Percentiles rank a stretch among this genome's conserved stretches.
Conservation (phyloP, 257 asterid species). For the Przewalskia tangutica region DNA sequence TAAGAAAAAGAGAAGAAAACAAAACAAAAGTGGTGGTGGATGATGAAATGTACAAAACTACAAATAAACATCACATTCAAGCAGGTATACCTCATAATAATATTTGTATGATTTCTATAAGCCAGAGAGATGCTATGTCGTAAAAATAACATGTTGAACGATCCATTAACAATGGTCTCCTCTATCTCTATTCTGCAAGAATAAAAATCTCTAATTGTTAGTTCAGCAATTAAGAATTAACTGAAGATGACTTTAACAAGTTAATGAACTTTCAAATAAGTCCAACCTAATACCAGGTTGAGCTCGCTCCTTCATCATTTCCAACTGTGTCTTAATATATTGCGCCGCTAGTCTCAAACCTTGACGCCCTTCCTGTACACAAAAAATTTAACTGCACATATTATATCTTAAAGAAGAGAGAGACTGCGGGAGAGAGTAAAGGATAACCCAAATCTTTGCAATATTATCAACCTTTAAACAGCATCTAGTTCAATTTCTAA, state of each 20-base stretch:
- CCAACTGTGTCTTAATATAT: constrained; percentile 69
- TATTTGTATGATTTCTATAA: constrained; percentile 74
- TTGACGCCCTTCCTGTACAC: constrained; percentile 64
- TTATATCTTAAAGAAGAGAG: background rate
- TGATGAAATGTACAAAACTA: background rate
- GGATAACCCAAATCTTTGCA: background rate
- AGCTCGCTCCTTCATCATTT: constrained; percentile 72
- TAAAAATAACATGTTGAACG: constrained; percentile 75
- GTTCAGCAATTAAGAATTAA: background rate
- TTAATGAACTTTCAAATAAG: background rate
- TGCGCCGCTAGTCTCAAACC: constrained; percentile 75
- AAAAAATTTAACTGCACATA: background rate
- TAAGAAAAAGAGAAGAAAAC: background rate
- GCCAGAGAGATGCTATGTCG: constrained; percentile 72
- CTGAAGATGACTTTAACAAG: background rate
- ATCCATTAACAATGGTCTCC: constrained; percentile 80
- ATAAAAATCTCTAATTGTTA: constrained; percentile 6
- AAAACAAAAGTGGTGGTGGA: background rate
- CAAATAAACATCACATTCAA: background rate
- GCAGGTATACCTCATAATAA: constrained; percentile 59
- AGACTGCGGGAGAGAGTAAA: background rate
- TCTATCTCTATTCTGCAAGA: constrained; percentile 79
- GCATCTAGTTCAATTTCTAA: background rate
- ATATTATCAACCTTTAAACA: background rate
- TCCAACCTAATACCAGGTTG: constrained; percentile 60